Evolutionary conservation across 345 rosid genomes (phyloP).

Genomic region (Lepidium sativum): DNA sequence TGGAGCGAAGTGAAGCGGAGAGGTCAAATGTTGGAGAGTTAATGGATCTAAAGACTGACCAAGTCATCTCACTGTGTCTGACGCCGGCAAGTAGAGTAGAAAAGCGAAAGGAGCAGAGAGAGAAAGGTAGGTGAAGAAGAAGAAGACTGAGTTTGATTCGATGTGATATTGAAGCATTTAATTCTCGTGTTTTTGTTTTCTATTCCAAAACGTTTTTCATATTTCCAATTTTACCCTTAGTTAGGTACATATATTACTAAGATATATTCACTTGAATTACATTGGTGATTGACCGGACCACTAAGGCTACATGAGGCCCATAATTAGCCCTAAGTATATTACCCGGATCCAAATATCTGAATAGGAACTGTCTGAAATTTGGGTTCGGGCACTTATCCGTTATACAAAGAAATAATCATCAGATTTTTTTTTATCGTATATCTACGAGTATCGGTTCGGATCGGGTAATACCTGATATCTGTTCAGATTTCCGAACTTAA

Average conservation of each 20-base stretch:
- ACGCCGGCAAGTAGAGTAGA: conserved; percentile 6
- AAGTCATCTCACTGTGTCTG: conserved; percentile 27
- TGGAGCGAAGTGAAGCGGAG: conserved; percentile 23
- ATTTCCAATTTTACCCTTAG: conserved; percentile 20
- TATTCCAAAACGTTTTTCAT: not conserved
- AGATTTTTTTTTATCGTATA: no score
- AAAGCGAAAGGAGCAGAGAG: not conserved
- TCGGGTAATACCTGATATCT: no score
- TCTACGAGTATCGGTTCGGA: no score
- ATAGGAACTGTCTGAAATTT: no score
- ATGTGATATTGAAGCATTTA: conserved; percentile 27
- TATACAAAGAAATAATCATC: no score
- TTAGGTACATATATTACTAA: conserved; percentile 21
- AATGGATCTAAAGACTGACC: conserved; percentile 26
- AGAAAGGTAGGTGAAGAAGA: conserved; percentile 25
- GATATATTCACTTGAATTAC: not conserved
- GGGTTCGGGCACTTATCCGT: no score
- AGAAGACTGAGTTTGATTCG: not conserved
- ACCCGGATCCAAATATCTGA: no score
- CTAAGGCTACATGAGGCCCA: not conserved
- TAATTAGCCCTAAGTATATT: no score
- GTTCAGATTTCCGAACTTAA: no score
- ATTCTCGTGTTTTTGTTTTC: conserved; percentile 24
- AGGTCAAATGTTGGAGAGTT: conserved; percentile 20
- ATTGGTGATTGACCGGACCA: conserved; percentile 7